These are phyloP conservation scores for Alternaria sp. DNA, from an alignment of 2,329 filamentous ascomycete genomes.

Conservation along the genomic window DNA sequence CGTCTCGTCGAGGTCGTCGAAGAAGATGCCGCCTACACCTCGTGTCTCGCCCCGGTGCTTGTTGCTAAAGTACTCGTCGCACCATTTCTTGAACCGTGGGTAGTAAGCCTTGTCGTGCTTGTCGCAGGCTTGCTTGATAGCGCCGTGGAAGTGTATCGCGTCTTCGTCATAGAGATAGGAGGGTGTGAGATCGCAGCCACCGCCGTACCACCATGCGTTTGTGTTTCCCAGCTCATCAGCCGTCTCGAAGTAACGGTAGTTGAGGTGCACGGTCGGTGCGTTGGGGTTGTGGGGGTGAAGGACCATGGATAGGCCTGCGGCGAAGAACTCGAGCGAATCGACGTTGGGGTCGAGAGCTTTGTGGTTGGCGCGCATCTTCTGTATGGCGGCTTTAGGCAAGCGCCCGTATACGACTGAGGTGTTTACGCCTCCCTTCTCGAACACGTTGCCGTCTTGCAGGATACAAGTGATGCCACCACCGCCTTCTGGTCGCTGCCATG, in stretches of 20 bases:
- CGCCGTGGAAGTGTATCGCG: slow-evolving; percentile 93
- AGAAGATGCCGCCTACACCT: slow-evolving; percentile 96
- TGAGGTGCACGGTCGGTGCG: slow-evolving; percentile 96
- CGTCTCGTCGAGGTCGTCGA: slow-evolving; percentile 90
- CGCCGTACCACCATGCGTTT: slow-evolving; percentile 98
- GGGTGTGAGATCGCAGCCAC: slow-evolving; percentile 91
- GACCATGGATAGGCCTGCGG: slow-evolving; percentile 89
- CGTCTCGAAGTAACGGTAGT: slow-evolving; percentile 99
- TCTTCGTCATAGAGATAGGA: slow-evolving; percentile 96
- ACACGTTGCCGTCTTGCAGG: slow-evolving; percentile 93
- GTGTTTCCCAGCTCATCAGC: slow-evolving; percentile 79
- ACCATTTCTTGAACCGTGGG: slow-evolving; percentile 96
- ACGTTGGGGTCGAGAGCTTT: slow-evolving; percentile 82
- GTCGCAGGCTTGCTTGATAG: slow-evolving; percentile 91
- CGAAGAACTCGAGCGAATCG: slow-evolving; percentile 91
- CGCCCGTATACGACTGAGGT: slow-evolving; percentile 94
- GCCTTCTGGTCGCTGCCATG: slow-evolving; percentile 85
- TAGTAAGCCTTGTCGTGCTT: slow-evolving; percentile 92
- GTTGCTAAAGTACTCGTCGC: slow-evolving; percentile 95
- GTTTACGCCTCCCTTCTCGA: slow-evolving; percentile 97
- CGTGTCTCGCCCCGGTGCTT: slow-evolving; percentile 87
- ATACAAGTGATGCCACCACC: slow-evolving; percentile 95
- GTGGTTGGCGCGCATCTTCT: slow-evolving; percentile 85
- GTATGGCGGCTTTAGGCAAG: slow-evolving; percentile 83
- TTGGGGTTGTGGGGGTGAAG: slow-evolving; percentile 94